Evolutionary conservation across 1,284 basidiomycete species (phyloP).

Genomic region (Leucoagaricus sp.): DNA sequence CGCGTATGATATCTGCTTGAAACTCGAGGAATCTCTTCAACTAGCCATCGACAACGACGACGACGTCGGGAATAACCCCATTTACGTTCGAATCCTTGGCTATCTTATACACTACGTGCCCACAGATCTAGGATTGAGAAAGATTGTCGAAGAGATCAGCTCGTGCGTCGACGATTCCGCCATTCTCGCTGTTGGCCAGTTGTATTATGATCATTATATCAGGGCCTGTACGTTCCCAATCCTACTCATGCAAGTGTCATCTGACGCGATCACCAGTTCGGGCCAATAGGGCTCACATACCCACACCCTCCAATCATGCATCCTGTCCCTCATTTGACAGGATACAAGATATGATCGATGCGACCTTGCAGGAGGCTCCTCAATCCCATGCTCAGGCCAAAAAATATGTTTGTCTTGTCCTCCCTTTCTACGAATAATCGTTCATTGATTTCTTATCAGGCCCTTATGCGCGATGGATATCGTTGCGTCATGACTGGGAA

Average conservation of each 20-base stretch:
- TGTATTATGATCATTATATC: slow-evolving; percentile 26
- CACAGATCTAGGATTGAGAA: slow-evolving; percentile 15
- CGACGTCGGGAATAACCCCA: slow-evolving; percentile 15
- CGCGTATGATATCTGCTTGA: slow-evolving; percentile 20
- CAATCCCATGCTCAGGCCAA: slow-evolving; percentile 22
- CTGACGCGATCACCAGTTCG: slow-evolving; percentile 19
- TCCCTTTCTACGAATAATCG: slow-evolving; percentile 10
- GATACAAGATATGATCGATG: slow-evolving; percentile 21
- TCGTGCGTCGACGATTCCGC: slow-evolving; percentile 14
- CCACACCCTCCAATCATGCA: slow-evolving; percentile 19
- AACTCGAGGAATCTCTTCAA: slow-evolving; percentile 19
- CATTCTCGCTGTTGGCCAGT: slow-evolving; percentile 20
- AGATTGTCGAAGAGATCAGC: slow-evolving; percentile 19
- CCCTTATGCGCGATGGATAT: slow-evolving; percentile 24
- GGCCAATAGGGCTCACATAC: slow-evolving; percentile 19
- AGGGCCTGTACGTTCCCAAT: slow-evolving; percentile 21
- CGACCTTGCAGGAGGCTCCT: slow-evolving; percentile 19
- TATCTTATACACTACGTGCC: slow-evolving; percentile 23
- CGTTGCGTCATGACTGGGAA: slow-evolving; percentile 23
- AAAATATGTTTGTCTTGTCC: slow-evolving; percentile 20
- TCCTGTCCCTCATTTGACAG: slow-evolving; percentile 25
- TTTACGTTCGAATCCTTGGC: slow-evolving; percentile 25
- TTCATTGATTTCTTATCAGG: slow-evolving; percentile 18
- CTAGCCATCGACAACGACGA: slow-evolving; percentile 8
- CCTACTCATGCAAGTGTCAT: neutral